phyloP scores from a whole-genome alignment of 2,329 filamentous ascomycete genomes.

The Trichophyton mentagrophytes region DNA sequence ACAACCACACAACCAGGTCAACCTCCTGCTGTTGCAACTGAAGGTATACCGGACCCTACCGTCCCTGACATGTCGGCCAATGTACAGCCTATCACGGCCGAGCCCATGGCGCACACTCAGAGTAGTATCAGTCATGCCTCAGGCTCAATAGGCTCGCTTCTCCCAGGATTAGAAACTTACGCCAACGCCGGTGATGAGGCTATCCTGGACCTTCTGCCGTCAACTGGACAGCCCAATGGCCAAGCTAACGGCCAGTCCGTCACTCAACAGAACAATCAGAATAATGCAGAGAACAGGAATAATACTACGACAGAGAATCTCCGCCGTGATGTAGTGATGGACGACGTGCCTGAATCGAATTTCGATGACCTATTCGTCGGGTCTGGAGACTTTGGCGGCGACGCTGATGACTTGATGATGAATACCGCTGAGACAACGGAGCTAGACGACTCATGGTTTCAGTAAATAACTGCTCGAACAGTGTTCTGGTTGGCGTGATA shows the following conservation, averaged over 20 bases:
- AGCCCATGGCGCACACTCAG: slow-evolving; percentile 10
- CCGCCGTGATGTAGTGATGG: slow-evolving; percentile 16
- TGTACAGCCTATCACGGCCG: slow-evolving; percentile 4
- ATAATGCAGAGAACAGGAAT: slow-evolving; percentile 3
- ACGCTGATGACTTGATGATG: slow-evolving; percentile 25
- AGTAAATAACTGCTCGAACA: neutral
- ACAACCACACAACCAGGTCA: neutral
- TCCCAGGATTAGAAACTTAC: slow-evolving; percentile 24
- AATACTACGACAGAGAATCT: slow-evolving; percentile 9
- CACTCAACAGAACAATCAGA: neutral
- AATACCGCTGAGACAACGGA: slow-evolving; percentile 30
- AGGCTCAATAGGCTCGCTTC: slow-evolving; percentile 18
- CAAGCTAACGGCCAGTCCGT: neutral
- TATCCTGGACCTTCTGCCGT: slow-evolving; percentile 25
- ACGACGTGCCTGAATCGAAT: slow-evolving; percentile 28
- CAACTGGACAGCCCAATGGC: neutral
- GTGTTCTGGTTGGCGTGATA: neutral
- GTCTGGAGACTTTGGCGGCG: slow-evolving; percentile 25
- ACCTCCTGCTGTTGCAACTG: neutral
- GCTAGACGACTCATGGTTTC: slow-evolving; percentile 31
- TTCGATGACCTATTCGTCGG: slow-evolving; percentile 36
- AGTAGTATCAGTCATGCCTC: slow-evolving; percentile 11
- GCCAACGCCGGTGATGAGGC: slow-evolving; percentile 26
- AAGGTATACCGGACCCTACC: neutral
- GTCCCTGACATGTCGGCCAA: neutral